Conservation (phyloP, 2,329 filamentous ascomycete genomes). For the Lithohypha guttulata region DNA sequence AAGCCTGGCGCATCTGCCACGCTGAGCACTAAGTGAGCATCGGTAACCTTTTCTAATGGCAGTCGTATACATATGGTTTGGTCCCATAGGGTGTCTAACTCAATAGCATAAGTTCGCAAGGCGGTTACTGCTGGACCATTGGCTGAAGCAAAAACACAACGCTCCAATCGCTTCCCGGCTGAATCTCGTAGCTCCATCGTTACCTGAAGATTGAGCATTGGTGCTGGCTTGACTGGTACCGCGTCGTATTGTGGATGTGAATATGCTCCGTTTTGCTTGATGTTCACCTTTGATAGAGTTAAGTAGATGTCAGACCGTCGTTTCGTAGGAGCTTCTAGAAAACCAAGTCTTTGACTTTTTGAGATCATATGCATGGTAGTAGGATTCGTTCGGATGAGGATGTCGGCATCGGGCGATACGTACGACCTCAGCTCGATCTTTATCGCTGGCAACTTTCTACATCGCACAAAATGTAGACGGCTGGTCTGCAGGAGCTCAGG, state of each 20-base stretch:
- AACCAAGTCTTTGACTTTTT: constrained; percentile 81
- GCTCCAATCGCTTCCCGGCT: constrained; percentile 70
- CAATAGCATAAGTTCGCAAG: constrained; percentile 75
- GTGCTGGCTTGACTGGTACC: constrained; percentile 55
- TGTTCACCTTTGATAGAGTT: constrained; percentile 66
- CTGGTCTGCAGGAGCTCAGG: constrained; percentile 62
- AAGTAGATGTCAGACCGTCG: constrained; percentile 90
- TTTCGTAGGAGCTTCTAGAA: constrained; percentile 81
- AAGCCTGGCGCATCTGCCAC: constrained; percentile 75
- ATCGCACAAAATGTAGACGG: constrained; percentile 64
- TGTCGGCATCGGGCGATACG: constrained; percentile 63
- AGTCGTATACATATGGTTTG: constrained; percentile 77
- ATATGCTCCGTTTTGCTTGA: constrained; percentile 56
- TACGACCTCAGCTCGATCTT: constrained; percentile 74
- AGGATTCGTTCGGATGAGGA: constrained; percentile 73
- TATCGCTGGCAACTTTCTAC: constrained; percentile 60
- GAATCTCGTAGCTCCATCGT: constrained; percentile 77
- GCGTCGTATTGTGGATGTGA: constrained; percentile 69
- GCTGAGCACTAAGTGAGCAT: constrained; percentile 79
- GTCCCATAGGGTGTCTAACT: constrained; percentile 73
- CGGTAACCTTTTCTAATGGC: constrained; percentile 65
- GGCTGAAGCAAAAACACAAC: constrained; percentile 77
- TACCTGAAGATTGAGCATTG: constrained; percentile 69
- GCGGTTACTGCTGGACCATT: constrained; percentile 69
- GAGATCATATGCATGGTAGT: constrained; percentile 72